phyloP scores from a whole-genome alignment of 2,329 filamentous ascomycete genomes.

The Hypomyces rosellus region DNA sequence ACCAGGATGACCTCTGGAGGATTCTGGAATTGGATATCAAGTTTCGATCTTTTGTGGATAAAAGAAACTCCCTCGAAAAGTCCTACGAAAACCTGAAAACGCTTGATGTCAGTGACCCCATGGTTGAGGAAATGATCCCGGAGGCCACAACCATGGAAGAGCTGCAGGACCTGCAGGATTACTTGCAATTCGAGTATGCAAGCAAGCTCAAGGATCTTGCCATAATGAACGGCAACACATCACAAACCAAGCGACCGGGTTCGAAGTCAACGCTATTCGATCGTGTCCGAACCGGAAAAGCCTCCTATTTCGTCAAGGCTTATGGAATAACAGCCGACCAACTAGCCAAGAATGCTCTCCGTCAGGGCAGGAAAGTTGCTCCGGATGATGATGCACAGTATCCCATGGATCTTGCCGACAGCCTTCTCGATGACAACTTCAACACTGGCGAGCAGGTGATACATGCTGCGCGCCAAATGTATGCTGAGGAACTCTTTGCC shows the following conservation, averaged over 20 bases:
- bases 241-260: slow-evolving; percentile 73
- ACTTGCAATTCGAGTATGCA: slow-evolving; percentile 89
- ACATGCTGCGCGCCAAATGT: slow-evolving; percentile 76
- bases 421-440: slow-evolving; percentile 66
- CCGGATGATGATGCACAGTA: slow-evolving; percentile 76
- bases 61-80: slow-evolving; percentile 77
- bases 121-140: slow-evolving; percentile 76
- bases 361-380: slow-evolving; percentile 69
- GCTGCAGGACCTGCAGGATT: slow-evolving; percentile 92
- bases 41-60: slow-evolving; percentile 87
- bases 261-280: slow-evolving; percentile 76
- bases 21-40: slow-evolving; percentile 93
- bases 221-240: slow-evolving; percentile 54
- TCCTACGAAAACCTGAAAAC: slow-evolving; percentile 67
- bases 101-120: slow-evolving; percentile 59
- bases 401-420: slow-evolving; percentile 83
- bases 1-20: slow-evolving; percentile 90
- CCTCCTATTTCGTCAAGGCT: slow-evolving; percentile 76
- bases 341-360: slow-evolving; percentile 78
- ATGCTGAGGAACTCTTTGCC: slow-evolving; percentile 80
- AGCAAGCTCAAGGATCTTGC: slow-evolving; percentile 75
- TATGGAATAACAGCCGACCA: slow-evolving; percentile 88
- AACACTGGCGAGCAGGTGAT: slow-evolving; percentile 70
- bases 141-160: slow-evolving; percentile 85
- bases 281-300: slow-evolving; percentile 71